These are phyloP conservation scores for Lasiosphaeriaceae sp. DNA, from an alignment of 495 filamentous ascomycete species.

Conservation along the genomic window DNA sequence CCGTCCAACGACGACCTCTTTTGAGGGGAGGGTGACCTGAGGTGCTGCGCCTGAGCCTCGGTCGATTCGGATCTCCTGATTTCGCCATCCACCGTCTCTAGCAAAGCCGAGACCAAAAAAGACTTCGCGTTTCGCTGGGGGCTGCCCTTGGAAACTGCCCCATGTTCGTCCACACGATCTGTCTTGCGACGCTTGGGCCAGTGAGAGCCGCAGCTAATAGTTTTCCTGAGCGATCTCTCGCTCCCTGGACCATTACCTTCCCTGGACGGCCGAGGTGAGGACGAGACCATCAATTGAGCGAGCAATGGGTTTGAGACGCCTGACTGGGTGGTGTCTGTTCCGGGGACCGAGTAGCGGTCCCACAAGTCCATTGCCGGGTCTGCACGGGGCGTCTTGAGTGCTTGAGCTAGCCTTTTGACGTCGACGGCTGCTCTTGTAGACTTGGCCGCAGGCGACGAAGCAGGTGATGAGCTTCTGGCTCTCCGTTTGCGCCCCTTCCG, in stretches of 20 bases:
- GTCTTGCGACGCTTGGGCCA: constrained; percentile 59
- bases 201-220: constrained; percentile 69
- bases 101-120: constrained; percentile 41
- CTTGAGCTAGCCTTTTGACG: constrained; percentile 50
- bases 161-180: constrained; percentile 23
- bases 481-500: constrained; percentile 64
- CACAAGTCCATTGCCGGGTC: constrained; percentile 86
- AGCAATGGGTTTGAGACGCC: constrained; percentile 47
- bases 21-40: constrained; percentile 29
- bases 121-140: constrained; percentile 43
- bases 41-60: constrained; percentile 15
- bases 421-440: constrained; percentile 29
- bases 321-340: constrained; percentile 29
- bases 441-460: constrained; percentile 57
- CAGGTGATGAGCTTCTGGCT: constrained; percentile 75
- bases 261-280: constrained; percentile 61
- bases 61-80: constrained; percentile 28
- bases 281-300: constrained; percentile 62
- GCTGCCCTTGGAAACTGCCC: constrained; percentile 8
- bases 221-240: constrained; percentile 56
- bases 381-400: constrained; percentile 67
- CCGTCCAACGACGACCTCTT: constrained; percentile 13
- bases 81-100: constrained; percentile 41
- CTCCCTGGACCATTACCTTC: constrained; percentile 41
- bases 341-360: constrained; percentile 63